phyloP scores from a whole-genome alignment of 164 flowering plant species.

The Macadamia integrifolia region DNA sequence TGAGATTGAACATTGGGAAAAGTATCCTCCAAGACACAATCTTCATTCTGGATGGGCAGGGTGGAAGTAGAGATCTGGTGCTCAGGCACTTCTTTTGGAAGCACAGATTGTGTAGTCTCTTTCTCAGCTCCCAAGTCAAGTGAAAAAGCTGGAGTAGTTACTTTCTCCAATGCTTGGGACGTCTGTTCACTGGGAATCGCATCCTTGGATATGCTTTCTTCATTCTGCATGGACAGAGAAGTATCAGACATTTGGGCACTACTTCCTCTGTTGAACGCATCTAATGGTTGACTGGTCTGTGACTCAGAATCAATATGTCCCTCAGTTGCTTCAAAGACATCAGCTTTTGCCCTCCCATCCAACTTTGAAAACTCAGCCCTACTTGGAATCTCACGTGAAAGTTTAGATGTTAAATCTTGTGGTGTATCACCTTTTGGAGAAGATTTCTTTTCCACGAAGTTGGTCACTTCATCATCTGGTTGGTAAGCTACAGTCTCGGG shows the following conservation, averaged over 20 bases:
- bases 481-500: slow-evolving; percentile 5
- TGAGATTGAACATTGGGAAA: neutral
- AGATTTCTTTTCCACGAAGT: slow-evolving; percentile 4
- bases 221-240: too few species aligned
- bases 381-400: neutral
- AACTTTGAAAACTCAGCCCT: neutral
- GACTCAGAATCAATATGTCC: neutral
- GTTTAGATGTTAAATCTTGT: neutral
- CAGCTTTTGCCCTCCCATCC: slow-evolving; percentile 2
- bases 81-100: neutral
- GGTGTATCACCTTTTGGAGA: neutral
- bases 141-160: neutral
- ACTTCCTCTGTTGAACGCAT: neutral
- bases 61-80: neutral
- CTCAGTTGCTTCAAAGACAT: neutral
- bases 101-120: neutral
- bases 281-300: neutral
- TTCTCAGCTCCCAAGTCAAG: neutral
- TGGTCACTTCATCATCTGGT: slow-evolving; percentile 5
- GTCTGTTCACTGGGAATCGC: too few species aligned
- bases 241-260: too few species aligned
- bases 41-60: neutral
- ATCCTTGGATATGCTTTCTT: too few species aligned
- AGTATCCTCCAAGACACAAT: neutral
- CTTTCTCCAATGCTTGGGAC: neutral